Percentiles rank a stretch among this genome's conserved stretches.
Evolutionary conservation across 129 eudicot genomes (phyloP).

Genomic region (Tanacetum coccineum): DNA sequence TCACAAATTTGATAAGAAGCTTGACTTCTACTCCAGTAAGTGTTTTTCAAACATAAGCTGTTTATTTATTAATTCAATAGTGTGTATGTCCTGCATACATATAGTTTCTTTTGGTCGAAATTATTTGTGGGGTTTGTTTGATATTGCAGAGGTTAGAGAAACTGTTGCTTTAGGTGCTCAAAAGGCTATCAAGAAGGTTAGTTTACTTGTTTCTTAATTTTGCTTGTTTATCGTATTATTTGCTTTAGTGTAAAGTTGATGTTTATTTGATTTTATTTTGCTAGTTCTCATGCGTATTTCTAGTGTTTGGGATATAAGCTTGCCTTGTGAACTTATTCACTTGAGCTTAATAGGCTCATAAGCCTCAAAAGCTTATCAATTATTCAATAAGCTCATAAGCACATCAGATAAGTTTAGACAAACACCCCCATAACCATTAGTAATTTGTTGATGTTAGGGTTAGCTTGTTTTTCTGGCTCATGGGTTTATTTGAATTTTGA

Average conservation of each 20-base stretch:
- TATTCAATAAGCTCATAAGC: too few relatives aligned
- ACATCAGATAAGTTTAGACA: too few relatives aligned
- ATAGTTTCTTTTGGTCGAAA: neutral
- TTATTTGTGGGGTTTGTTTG: neutral
- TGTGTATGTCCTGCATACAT: neutral
- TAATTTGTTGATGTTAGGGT: too few relatives aligned
- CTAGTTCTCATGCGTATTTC: too few relatives aligned
- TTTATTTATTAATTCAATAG: neutral
- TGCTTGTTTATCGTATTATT: neutral
- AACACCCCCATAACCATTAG: too few relatives aligned
- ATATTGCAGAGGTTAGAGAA: conserved; percentile 58
- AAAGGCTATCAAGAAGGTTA: conserved; percentile 63
- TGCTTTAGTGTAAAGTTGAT: too few relatives aligned
- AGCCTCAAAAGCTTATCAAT: too few relatives aligned
- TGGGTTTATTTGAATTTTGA: too few relatives aligned
- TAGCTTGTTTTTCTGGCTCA: too few relatives aligned
- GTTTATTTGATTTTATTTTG: too few relatives aligned
- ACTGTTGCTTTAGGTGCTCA: conserved; percentile 61
- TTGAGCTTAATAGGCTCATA: neutral
- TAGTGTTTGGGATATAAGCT: too few relatives aligned
- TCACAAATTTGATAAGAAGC: conserved; percentile 64
- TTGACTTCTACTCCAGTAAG: conserved; percentile 64
- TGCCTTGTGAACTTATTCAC: too few relatives aligned
- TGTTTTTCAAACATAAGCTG: neutral
- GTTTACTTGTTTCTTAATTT: conserved; percentile 4